A percentile compares a stretch with the other conserved stretches of the same genome.
Evolutionary conservation across 768 basidiomycete species (phyloP).

Genomic region (Mycena belliarum): DNA sequence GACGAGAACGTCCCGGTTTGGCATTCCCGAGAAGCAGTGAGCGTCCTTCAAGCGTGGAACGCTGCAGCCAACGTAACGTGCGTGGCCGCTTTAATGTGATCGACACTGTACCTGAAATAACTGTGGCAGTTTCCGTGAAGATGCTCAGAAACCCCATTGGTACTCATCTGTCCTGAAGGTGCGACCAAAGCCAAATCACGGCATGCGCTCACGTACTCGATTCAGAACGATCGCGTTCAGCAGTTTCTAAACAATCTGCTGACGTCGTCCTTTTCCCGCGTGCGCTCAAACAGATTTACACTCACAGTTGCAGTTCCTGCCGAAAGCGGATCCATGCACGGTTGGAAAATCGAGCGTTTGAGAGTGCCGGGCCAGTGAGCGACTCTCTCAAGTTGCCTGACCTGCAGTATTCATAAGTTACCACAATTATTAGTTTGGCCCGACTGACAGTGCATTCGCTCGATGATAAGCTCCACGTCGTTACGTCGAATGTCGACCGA

Average conservation of each 20-base stretch:
- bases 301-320: constrained; percentile 70
- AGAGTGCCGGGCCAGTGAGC: constrained; percentile 68
- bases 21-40: constrained; percentile 72
- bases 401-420: not conserved
- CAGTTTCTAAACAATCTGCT: constrained; percentile 49
- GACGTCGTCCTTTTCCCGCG: constrained; percentile 10
- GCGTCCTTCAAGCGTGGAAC: constrained; percentile 60
- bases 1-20: constrained; percentile 90
- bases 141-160: constrained; percentile 67
- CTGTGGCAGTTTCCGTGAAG: constrained; percentile 57
- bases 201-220: not conserved
- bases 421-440: constrained; percentile 33
- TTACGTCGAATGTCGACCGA: constrained; percentile 32
- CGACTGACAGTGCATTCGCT: constrained; percentile 34
- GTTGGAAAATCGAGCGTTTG: constrained; percentile 64
- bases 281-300: constrained; percentile 49
- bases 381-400: not conserved
- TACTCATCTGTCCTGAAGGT: constrained; percentile 56
- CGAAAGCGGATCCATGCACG: constrained; percentile 71
- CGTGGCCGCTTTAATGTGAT: constrained; percentile 21
- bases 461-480: constrained; percentile 22
- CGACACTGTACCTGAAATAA: not conserved
- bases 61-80: constrained; percentile 54
- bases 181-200: not conserved
- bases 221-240: constrained; percentile 49